Conservation (phyloP, 768 basidiomycete species). For the Lentinula sp. region DNA sequence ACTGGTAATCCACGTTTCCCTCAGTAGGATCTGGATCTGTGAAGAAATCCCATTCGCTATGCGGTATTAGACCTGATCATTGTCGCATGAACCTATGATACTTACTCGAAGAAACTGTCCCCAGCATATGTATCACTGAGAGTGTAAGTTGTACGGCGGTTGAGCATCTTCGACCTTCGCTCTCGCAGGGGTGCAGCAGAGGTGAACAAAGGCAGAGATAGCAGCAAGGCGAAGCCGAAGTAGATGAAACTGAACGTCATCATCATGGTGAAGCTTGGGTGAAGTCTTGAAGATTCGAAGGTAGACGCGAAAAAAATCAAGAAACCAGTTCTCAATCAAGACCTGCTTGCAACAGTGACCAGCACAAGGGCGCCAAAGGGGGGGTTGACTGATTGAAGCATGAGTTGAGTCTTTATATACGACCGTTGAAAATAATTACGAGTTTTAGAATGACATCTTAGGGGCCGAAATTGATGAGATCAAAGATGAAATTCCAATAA, state of each 20-base stretch:
- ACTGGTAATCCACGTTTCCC: not conserved
- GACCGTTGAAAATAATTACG: not conserved
- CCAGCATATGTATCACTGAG: not conserved
- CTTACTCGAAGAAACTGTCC: slow-evolving; percentile 4
- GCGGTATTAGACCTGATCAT: not conserved
- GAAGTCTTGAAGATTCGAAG: not conserved
- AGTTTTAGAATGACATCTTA: not conserved
- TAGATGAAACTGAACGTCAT: not conserved
- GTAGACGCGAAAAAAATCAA: not conserved
- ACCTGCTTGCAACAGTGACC: slow-evolving; percentile 7
- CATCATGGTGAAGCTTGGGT: not conserved
- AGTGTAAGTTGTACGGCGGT: not conserved
- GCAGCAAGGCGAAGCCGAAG: not conserved
- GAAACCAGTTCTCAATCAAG: slow-evolving; percentile 7
- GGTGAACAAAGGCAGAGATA: not conserved
- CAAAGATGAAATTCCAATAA: no score
- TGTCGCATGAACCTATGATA: no score
- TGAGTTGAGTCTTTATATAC: not conserved
- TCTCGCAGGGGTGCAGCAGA: not conserved
- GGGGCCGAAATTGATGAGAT: no score
- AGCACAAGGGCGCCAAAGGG: slow-evolving; percentile 2
- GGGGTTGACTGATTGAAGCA: not conserved
- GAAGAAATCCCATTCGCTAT: slow-evolving; percentile 2
- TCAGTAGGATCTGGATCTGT: not conserved
- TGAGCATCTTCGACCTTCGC: not conserved